A percentile compares a stretch with the other conserved stretches of the same genome.
Conservation (phyloP, 345 rosid species). For the Acer campestre region DNA sequence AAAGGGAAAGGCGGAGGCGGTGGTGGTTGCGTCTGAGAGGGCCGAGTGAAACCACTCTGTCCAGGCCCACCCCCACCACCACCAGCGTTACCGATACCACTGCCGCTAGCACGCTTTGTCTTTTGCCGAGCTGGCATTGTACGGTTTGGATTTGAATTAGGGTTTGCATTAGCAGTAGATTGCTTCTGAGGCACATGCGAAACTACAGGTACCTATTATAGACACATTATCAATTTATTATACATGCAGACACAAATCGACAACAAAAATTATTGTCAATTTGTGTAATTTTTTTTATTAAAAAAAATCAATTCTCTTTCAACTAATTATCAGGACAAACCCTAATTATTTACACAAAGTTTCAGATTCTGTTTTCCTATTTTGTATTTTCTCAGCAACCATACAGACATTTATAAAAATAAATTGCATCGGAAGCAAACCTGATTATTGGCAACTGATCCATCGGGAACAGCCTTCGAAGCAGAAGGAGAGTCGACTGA, state of each 20-base stretch:
- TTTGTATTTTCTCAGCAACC: constrained; percentile 12
- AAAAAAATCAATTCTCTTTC: not conserved
- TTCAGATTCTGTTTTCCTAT: not conserved
- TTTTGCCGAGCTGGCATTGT: constrained; percentile 37
- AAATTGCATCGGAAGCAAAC: constrained; percentile 24
- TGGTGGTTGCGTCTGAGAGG: constrained; percentile 35
- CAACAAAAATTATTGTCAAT: not conserved
- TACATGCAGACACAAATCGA: not conserved
- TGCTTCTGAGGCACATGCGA: constrained; percentile 38
- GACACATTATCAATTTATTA: not conserved
- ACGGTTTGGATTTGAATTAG: constrained; percentile 36
- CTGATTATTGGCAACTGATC: constrained; percentile 50
- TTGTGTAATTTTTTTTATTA: not conserved
- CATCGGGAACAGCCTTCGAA: constrained; percentile 38
- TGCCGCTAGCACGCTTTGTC: constrained; percentile 37
- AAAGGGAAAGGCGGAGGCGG: constrained; percentile 50
- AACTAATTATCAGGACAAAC: not conserved
- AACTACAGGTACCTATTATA: constrained; percentile 34
- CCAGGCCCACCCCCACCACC: constrained; percentile 40
- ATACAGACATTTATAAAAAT: not conserved
- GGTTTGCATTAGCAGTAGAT: constrained; percentile 33
- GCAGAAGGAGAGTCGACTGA: constrained; percentile 29
- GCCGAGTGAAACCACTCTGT: constrained; percentile 33
- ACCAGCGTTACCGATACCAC: constrained; percentile 27
- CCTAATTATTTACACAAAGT: not conserved